A percentile compares a stretch with the other conserved stretches of the same genome.
phyloP scores from a whole-genome alignment of 306 rosid genomes.

The Ceratonia siliqua region DNA sequence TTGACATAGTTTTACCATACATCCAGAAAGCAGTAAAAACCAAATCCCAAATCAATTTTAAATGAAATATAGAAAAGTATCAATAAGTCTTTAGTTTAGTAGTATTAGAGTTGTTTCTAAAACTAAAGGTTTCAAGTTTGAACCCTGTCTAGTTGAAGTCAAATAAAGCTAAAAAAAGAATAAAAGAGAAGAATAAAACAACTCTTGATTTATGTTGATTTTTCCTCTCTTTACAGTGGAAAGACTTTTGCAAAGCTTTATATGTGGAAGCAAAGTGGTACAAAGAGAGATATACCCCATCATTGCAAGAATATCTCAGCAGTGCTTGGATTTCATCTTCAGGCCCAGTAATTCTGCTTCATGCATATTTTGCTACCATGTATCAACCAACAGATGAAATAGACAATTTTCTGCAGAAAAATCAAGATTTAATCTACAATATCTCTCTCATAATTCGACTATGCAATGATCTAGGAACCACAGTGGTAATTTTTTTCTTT shows the following conservation, averaged over 20 bases:
- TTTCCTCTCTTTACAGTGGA: constrained; percentile 46
- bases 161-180: neutral
- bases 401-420: constrained; percentile 22
- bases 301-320: constrained; percentile 53
- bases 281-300: constrained; percentile 44
- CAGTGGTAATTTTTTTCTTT: constrained; percentile 19
- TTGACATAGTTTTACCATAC: constrained; percentile 37
- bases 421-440: constrained; percentile 36
- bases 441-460: constrained; percentile 44
- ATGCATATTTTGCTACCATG: constrained; percentile 37
- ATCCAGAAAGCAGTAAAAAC: constrained; percentile 45
- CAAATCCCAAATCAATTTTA: too few relatives aligned
- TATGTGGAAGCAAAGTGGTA: constrained; percentile 68
- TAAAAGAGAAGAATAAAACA: neutral
- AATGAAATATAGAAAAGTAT: too few relatives aligned
- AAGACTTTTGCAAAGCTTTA: constrained; percentile 57
- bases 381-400: constrained; percentile 20
- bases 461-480: constrained; percentile 46
- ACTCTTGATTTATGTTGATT: neutral
- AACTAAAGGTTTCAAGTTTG: too few relatives aligned
- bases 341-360: constrained; percentile 45
- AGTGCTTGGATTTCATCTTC: constrained; percentile 69
- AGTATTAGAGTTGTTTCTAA: too few relatives aligned
- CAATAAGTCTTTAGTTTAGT: too few relatives aligned
- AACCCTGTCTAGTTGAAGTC: too few relatives aligned